Percentiles rank a stretch among this genome's conserved stretches.
Conservation (phyloP, 2,329 filamentous ascomycete genomes). For the Fusarium musae region DNA sequence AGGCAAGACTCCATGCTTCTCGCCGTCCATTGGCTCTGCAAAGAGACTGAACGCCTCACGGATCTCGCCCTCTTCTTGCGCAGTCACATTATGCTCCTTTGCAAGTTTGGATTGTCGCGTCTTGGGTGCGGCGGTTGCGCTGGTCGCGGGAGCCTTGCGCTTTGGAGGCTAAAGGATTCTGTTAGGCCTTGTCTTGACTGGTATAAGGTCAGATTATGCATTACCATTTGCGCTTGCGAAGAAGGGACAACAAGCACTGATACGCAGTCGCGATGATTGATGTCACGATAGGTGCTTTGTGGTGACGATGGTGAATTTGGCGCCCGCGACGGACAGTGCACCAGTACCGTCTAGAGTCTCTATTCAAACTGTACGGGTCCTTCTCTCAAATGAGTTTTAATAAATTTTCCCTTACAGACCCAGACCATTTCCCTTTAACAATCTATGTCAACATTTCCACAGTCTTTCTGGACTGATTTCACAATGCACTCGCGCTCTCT, state of each 20-base stretch:
- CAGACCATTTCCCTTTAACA: background rate
- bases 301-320: conserved; percentile 21
- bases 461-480: background rate
- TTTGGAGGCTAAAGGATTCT: conserved; percentile 59
- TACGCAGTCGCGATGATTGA: conserved; percentile 28
- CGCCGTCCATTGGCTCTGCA: conserved; percentile 73
- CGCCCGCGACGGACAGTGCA: conserved; percentile 23
- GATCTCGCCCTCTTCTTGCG: conserved; percentile 88
- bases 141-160: conserved; percentile 56
- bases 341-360: fast-evolving
- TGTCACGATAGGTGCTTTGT: conserved; percentile 30
- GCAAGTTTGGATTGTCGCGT: conserved; percentile 85
- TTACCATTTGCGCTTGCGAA: conserved; percentile 31
- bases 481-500: conserved; percentile 7
- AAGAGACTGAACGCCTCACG: conserved; percentile 91
- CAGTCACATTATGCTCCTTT: conserved; percentile 87
- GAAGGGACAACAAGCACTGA: background rate
- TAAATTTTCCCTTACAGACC: conserved; percentile 18
- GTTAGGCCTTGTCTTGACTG: background rate
- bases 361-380: conserved; percentile 33
- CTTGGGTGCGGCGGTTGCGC: conserved; percentile 47
- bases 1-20: conserved; percentile 77
- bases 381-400: conserved; percentile 4
- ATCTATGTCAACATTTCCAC: background rate
- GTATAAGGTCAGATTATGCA: fast-evolving